Evolutionary conservation across 2,329 filamentous ascomycete species (phyloP).

Genomic region (Cordyceps cicadae): DNA sequence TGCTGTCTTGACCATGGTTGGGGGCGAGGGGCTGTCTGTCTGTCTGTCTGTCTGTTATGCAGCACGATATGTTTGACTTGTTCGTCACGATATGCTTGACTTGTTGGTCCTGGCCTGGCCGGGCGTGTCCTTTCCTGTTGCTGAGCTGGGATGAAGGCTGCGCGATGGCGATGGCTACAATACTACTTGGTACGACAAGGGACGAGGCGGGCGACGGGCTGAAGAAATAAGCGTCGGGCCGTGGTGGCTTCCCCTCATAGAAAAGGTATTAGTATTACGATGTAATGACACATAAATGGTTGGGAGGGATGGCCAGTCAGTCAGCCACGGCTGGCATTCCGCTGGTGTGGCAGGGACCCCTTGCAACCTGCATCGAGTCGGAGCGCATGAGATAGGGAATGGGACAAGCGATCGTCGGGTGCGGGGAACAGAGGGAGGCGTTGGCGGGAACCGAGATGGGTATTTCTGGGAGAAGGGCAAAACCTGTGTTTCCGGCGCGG

Average conservation of each 20-base stretch:
- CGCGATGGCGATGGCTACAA: not conserved
- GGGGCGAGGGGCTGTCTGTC: not conserved
- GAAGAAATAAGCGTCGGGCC: not conserved
- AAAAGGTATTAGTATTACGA: not conserved
- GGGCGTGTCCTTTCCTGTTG: not conserved
- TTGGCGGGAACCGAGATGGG: not conserved
- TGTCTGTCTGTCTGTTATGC: not conserved
- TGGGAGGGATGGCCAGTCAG: not conserved
- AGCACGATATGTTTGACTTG: not conserved
- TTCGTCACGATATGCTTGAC: not conserved
- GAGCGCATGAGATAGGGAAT: not conserved
- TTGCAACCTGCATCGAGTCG: not conserved
- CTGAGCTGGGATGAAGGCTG: not conserved
- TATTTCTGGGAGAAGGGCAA: not conserved
- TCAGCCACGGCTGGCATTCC: not conserved
- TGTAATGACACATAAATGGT: conserved; percentile 6
- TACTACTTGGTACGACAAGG: not conserved
- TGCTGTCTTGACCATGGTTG: not conserved
- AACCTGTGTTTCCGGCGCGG: not conserved
- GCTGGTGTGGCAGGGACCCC: not conserved
- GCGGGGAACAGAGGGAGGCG: not conserved
- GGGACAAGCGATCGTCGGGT: not conserved
- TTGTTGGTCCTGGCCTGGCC: not conserved
- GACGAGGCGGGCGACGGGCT: not conserved
- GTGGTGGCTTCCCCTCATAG: not conserved